These are phyloP conservation scores for Spathaspora boniae DNA, from an alignment of 805 yeast species.

Conservation along the genomic window DNA sequence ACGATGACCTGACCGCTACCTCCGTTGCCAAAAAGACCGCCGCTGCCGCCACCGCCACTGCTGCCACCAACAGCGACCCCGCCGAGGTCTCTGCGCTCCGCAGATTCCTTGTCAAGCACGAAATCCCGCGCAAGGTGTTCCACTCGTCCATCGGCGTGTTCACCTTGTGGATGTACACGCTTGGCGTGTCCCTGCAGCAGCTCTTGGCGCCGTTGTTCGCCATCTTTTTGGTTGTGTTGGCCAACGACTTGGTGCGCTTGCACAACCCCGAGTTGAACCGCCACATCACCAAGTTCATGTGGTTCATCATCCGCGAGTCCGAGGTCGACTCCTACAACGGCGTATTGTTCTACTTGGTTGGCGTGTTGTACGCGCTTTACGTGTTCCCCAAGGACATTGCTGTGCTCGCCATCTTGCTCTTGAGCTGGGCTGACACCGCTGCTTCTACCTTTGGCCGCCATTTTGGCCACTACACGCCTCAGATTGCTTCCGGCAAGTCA, in stretches of 20 bases:
- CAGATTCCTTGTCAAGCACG: constrained; percentile 67
- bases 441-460: constrained; percentile 91
- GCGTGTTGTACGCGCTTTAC: constrained; percentile 66
- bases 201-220: constrained; percentile 59
- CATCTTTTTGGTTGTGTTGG: constrained; percentile 53
- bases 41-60: neutral
- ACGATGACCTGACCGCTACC: constrained; percentile 6
- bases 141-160: constrained; percentile 88
- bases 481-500: constrained; percentile 69
- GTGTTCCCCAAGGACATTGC: constrained; percentile 78
- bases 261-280: constrained; percentile 58
- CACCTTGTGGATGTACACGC: constrained; percentile 68
- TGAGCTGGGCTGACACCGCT: constrained; percentile 97
- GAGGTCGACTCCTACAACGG: constrained; percentile 79
- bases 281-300: constrained; percentile 62
- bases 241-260: constrained; percentile 69
- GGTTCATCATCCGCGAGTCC: constrained; percentile 79
- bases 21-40: neutral
- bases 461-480: constrained; percentile 81
- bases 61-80: constrained; percentile 1
- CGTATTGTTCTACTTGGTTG: constrained; percentile 81
- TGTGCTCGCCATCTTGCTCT: constrained; percentile 67
- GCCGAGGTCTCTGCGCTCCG: constrained; percentile 10
- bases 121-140: constrained; percentile 80
- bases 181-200: constrained; percentile 51